Evolutionary conservation across 257 asterid species (phyloP).

Genomic region (Fraxinus anomala): DNA sequence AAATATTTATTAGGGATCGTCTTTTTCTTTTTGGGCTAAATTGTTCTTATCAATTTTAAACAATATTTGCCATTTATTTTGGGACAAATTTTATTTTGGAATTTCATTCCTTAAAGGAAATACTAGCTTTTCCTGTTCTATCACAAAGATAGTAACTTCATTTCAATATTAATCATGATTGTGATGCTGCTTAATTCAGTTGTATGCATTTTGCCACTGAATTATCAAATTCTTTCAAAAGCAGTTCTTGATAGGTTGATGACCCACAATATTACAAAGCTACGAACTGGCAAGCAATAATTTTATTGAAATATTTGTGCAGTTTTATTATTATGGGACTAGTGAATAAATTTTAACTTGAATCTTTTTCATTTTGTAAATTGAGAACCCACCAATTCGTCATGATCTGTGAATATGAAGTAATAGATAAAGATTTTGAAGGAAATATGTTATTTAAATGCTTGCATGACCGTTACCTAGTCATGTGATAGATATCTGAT

Average conservation of each 20-base stretch:
- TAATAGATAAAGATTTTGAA: background rate
- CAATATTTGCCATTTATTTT: background rate
- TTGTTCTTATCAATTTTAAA: background rate
- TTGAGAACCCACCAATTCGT: slow-evolving; percentile 1
- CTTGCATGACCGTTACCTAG: slow-evolving; percentile 6
- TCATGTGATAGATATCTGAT: slow-evolving; percentile 16
- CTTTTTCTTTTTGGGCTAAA: background rate
- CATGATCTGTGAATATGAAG: background rate
- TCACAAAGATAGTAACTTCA: slow-evolving; percentile 17
- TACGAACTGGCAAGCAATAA: background rate
- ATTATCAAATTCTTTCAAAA: background rate
- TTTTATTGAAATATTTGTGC: background rate
- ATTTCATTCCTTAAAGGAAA: slow-evolving; percentile 21
- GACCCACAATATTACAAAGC: background rate
- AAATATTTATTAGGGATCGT: background rate
- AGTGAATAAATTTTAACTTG: too few species aligned
- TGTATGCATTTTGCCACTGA: slow-evolving; percentile 1
- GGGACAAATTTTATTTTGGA: background rate
- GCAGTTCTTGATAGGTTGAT: background rate
- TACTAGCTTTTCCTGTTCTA: background rate
- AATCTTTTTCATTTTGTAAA: slow-evolving; percentile 15
- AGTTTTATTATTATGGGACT: background rate
- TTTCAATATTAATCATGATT: background rate
- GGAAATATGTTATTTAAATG: background rate
- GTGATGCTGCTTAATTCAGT: background rate